Base-by-base conservation (phyloP, 164 flowering plant genomes). In the Hamamelis virginiana region DNA sequence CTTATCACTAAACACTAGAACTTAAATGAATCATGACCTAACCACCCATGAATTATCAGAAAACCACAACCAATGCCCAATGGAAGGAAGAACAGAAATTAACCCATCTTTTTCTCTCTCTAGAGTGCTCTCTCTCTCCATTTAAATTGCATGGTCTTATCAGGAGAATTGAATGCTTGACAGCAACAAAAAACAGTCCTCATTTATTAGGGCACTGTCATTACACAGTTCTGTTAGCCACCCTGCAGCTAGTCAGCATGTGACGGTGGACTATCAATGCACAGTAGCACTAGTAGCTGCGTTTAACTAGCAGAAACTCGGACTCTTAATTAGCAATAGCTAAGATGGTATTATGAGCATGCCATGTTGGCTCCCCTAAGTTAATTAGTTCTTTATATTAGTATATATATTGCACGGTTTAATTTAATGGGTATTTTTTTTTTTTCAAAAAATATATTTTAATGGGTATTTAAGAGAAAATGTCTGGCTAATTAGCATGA, bases 151-250 rank as follows among this genome's bases (percentile, higher is more conserved):
- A 63, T 66, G 58, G 61, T 16, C 67, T 6, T 26, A 48, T 16
- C 15, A 53, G 41, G 13, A 51, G 38, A 64, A 72, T 51, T 73
- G 1, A 74, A 73, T 71, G 81, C 67, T 61, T 59, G 77, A 75
- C 56, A 75, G 75, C 82, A 78, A 75, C 81, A 33, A 63, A 33
- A 75, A 74, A 51, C 79, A 67, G 65, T 23, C 57, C 23, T 38
- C 70, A 69, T 72, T 79, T 67, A 79, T 66, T 69, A 27, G 28
- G 55, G 0, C 53, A 21, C 53, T 1, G 43, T 26, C 25, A 21
- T 25, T n/a, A 43, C 22, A 55, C 65, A 27, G 25, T 38, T 64
- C 14, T 26, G 14, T 25, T 28, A 27, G 64, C 64, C 46, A 52
- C 14, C 16, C 65, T 72, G 69, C n/a, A n/a, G n/a, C n/a, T n/a